These are phyloP conservation scores for Mycena galericulata DNA, from an alignment of 768 basidiomycete genomes.

Conservation along the genomic window DNA sequence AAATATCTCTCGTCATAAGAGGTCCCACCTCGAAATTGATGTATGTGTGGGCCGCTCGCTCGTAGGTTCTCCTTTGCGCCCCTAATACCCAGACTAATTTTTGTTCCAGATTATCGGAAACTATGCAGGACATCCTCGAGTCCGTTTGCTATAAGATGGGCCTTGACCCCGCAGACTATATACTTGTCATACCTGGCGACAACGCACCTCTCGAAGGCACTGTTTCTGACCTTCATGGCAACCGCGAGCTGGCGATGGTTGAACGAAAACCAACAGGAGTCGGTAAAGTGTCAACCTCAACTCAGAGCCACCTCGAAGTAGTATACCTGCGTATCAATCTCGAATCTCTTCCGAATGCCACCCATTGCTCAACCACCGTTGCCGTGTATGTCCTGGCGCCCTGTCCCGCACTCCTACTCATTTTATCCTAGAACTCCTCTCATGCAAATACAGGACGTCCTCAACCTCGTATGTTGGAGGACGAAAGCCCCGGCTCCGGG, in stretches of 20 bases:
- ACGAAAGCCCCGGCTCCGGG: no score
- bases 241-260: background rate
- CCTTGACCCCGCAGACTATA: background rate
- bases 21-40: background rate
- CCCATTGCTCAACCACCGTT: background rate
- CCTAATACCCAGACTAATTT: background rate
- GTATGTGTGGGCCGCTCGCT: background rate
- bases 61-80: background rate
- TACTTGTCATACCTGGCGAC: conserved; percentile 1
- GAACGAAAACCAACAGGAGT: background rate
- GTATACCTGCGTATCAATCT: background rate
- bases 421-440: background rate
- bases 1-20: background rate
- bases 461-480: no score
- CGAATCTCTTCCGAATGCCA: background rate
- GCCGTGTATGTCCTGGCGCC: background rate
- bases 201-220: background rate
- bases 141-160: background rate
- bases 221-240: background rate
- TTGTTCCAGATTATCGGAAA: background rate
- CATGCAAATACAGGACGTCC: no score
- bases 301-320: background rate
- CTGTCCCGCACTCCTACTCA: background rate
- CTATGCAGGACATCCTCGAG: background rate
- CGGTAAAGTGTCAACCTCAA: background rate